phyloP scores from a whole-genome alignment of 805 yeast species.

The Wickerhamomyces queroliae region DNA sequence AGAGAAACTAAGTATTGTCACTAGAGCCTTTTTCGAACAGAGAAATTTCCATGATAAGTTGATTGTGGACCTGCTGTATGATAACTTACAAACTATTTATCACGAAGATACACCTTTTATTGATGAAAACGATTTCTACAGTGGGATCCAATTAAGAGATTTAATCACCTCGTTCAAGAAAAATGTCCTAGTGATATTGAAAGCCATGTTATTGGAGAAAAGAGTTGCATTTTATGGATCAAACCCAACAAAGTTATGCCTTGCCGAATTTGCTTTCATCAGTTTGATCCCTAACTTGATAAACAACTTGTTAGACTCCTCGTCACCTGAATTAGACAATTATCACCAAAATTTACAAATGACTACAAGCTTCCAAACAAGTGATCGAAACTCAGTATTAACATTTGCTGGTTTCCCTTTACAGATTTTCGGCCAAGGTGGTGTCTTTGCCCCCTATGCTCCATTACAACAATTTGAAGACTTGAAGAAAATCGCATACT shows the following conservation, averaged over 20 bases:
- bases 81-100: constrained; percentile 48
- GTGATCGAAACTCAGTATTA: constrained; percentile 72
- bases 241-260: constrained; percentile 75
- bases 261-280: constrained; percentile 76
- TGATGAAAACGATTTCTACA: constrained; percentile 55
- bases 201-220: constrained; percentile 72
- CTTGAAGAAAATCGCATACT: constrained; percentile 55
- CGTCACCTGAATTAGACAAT: constrained; percentile 65
- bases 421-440: constrained; percentile 78
- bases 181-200: constrained; percentile 61
- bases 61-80: constrained; percentile 64
- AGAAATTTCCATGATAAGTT: constrained; percentile 65
- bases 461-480: constrained; percentile 88
- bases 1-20: constrained; percentile 86
- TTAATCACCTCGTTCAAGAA: constrained; percentile 53
- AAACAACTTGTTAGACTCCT: constrained; percentile 66
- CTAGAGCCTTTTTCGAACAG: constrained; percentile 81
- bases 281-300: constrained; percentile 80
- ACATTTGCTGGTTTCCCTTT: constrained; percentile 84
- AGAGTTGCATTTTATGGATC: constrained; percentile 72
- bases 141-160: constrained; percentile 70
- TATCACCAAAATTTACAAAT: constrained; percentile 45
- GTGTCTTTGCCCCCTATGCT: constrained; percentile 88
- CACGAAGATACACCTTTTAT: constrained; percentile 15
- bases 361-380: constrained; percentile 66